Percentiles rank a stretch among this genome's conserved stretches.
Evolutionary conservation across 2,329 filamentous ascomycete species (phyloP).

Genomic region (Ophiocordyceps unilateralis): DNA sequence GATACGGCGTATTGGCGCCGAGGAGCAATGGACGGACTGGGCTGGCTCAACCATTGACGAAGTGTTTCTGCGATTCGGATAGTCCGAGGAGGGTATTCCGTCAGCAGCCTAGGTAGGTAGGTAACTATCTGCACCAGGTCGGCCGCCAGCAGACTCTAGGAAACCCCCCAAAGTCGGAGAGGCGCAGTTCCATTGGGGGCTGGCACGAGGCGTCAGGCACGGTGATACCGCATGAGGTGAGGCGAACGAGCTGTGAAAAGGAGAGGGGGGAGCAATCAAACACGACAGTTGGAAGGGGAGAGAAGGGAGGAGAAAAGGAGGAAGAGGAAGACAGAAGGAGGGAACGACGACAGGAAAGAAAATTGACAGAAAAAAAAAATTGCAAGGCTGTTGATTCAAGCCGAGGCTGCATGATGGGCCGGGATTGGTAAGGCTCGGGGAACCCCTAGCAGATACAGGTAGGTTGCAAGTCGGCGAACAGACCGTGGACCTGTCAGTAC

Average conservation of each 20-base stretch:
- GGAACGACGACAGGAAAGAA: too few species aligned
- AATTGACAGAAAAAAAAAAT: too few species aligned
- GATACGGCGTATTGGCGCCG: not conserved
- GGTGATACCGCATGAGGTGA: slow-evolving; percentile 2
- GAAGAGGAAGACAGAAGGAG: too few species aligned
- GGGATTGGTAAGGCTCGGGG: not conserved
- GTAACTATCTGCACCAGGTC: not conserved
- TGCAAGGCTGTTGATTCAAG: too few species aligned
- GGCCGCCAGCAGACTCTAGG: not conserved
- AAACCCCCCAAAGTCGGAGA: slow-evolving; percentile 2
- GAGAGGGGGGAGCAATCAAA: not conserved
- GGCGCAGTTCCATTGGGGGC: slow-evolving; percentile 4
- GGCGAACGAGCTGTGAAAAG: slow-evolving; percentile 2
- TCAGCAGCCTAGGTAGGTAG: not conserved
- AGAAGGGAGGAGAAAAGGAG: not conserved
- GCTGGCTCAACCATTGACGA: not conserved
- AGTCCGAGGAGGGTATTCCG: not conserved
- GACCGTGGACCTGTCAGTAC: too few species aligned
- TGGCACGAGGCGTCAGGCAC: slow-evolving; percentile 2
- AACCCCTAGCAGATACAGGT: not conserved
- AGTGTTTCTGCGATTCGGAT: too few species aligned
- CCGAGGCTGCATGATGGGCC: too few species aligned
- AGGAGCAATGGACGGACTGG: too few species aligned
- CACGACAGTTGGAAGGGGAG: not conserved
- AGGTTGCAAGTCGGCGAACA: not conserved